phyloP scores from a whole-genome alignment of 2,329 filamentous ascomycete genomes.

The Endoconidiophora polonica region DNA sequence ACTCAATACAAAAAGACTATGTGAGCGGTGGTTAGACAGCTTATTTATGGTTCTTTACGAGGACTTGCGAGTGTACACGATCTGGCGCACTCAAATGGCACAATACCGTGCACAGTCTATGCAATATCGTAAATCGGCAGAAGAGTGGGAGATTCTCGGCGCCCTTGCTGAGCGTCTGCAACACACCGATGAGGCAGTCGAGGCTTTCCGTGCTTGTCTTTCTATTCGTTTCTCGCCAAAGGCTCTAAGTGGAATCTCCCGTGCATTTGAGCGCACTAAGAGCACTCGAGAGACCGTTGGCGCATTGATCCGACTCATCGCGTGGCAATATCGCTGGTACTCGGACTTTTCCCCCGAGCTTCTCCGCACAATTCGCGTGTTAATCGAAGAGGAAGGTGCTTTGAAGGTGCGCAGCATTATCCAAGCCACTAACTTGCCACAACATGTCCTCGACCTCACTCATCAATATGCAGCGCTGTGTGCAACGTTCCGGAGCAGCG shows the following conservation, averaged over 20 bases:
- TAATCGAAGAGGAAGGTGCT: constrained; percentile 94
- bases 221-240: constrained; percentile 83
- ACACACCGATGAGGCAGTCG: constrained; percentile 76
- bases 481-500: constrained; percentile 85
- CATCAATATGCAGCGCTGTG: constrained; percentile 93
- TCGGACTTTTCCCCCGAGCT: constrained; percentile 94
- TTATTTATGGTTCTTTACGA: constrained; percentile 99
- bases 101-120: constrained; percentile 87
- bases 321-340: constrained; percentile 99
- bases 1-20: constrained; percentile 92
- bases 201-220: constrained; percentile 82
- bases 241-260: constrained; percentile 71
- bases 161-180: constrained; percentile 84
- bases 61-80: constrained; percentile 93
- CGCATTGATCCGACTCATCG: constrained; percentile 77
- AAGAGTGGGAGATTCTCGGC: constrained; percentile 96
- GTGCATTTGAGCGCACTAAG: constrained; percentile 58
- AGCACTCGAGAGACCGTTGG: constrained; percentile 69
- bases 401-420: constrained; percentile 96
- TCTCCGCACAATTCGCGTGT: constrained; percentile 68
- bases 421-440: constrained; percentile 84
- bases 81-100: constrained; percentile 96
- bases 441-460: constrained; percentile 82
- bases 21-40: constrained; percentile 95
- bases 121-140: constrained; percentile 89